phyloP scores from a whole-genome alignment of 2,329 filamentous ascomycete species.

The Ceratocystis huliohia region DNA sequence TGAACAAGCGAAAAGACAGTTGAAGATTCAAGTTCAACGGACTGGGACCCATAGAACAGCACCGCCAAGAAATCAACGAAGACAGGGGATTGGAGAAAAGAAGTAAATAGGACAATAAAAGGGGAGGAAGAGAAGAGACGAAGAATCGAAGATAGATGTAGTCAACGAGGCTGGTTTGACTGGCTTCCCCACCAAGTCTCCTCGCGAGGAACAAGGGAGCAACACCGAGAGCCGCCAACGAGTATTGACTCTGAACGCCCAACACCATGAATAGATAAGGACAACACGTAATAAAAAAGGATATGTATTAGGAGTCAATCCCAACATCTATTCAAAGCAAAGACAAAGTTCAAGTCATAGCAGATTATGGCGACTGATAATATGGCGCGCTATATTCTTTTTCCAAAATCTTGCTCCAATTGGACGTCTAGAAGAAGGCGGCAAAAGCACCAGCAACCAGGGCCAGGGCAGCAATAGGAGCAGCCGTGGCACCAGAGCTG shows the following conservation, averaged over 20 bases:
- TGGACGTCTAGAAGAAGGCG: slow-evolving; percentile 19
- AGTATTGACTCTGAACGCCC: not conserved
- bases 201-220: not conserved
- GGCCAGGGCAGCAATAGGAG: slow-evolving; percentile 17
- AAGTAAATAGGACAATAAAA: slow-evolving; percentile 12
- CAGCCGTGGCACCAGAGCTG: slow-evolving; percentile 15
- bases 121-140: not conserved
- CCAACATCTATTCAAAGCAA: not conserved
- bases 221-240: not conserved
- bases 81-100: not conserved
- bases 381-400: not conserved
- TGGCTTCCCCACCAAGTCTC: slow-evolving; percentile 1
- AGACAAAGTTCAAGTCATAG: not conserved
- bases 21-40: not conserved
- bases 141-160: slow-evolving; percentile 1
- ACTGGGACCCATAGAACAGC: too few species aligned
- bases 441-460: slow-evolving; percentile 21
- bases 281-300: not conserved
- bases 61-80: slow-evolving; percentile 4
- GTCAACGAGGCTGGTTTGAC: not conserved
- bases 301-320: not conserved
- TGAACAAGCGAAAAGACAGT: not conserved
- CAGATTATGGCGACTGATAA: not conserved
- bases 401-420: not conserved
- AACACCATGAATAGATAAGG: not conserved